phyloP scores from a whole-genome alignment of 1,284 basidiomycete species.

The Trametes pubescens region DNA sequence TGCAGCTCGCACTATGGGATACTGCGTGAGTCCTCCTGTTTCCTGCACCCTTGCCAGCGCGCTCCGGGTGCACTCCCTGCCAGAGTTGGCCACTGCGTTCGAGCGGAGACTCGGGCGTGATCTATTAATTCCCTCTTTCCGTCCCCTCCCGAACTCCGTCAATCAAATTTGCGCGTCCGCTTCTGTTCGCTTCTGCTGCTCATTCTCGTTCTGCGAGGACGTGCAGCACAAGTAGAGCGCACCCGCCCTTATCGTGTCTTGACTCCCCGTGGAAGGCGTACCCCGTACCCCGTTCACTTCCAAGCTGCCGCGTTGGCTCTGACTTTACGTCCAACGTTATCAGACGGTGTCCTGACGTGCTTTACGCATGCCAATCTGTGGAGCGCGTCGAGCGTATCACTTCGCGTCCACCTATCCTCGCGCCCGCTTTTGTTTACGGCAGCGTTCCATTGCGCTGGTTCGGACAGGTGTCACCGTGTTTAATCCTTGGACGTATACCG shows the following conservation, averaged over 20 bases:
- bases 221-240: background rate
- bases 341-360: background rate
- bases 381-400: background rate
- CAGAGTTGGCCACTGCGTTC: slow-evolving; percentile 8
- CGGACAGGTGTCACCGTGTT: background rate
- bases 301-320: background rate
- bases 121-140: slow-evolving; percentile 19
- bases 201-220: background rate
- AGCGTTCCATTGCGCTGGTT: background rate
- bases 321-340: background rate
- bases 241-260: background rate
- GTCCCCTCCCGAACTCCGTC: slow-evolving; percentile 15
- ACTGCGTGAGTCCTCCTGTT: slow-evolving; percentile 78
- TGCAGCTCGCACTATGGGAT: slow-evolving; percentile 97
- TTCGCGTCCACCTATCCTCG: background rate
- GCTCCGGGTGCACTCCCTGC: slow-evolving; percentile 6
- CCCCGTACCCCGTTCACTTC: background rate
- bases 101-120: slow-evolving; percentile 15
- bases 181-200: slow-evolving; percentile 8
- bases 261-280: background rate
- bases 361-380: background rate
- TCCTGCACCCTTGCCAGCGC: slow-evolving; percentile 8
- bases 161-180: slow-evolving; percentile 3
- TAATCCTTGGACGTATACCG: background rate
- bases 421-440: background rate